These are phyloP conservation scores for Cyclospora cayetanensis DNA, from an alignment of 169 alveolate species.

Conservation along the genomic window DNA sequence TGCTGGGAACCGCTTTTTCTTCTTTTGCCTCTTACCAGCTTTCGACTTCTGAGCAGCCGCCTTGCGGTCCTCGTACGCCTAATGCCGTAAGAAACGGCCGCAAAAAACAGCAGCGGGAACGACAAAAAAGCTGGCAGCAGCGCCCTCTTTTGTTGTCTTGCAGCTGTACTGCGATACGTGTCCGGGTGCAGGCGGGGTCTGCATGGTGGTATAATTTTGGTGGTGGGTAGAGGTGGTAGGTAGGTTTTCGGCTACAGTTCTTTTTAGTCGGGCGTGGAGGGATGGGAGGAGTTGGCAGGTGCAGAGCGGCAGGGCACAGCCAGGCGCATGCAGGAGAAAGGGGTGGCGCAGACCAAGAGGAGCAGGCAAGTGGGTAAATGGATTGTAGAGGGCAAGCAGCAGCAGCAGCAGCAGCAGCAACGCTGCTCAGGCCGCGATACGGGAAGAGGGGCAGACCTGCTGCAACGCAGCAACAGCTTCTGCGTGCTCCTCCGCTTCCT, in stretches of 20 bases:
- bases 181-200: too few species aligned
- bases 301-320: not conserved
- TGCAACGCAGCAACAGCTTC: not conserved
- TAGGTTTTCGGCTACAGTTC: too few species aligned
- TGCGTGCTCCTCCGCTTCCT: not conserved
- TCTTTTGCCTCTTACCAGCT: not conserved
- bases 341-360: not conserved
- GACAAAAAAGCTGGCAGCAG: not conserved
- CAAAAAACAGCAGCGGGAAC: constrained; percentile 1
- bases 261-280: too few species aligned
- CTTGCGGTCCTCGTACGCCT: constrained; percentile 39
- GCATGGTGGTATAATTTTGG: too few species aligned
- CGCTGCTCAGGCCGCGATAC: not conserved
- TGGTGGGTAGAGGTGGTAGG: too few species aligned
- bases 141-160: too few species aligned
- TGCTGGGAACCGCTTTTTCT: not conserved
- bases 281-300: too few species aligned
- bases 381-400: not conserved
- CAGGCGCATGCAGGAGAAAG: not conserved
- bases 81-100: too few species aligned
- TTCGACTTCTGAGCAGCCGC: constrained; percentile 4
- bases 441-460: not conserved
- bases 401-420: not conserved
- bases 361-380: not conserved
- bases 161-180: too few species aligned